A percentile compares a stretch with the other conserved stretches of the same genome.
These are phyloP conservation scores for Mycena rosella DNA, from an alignment of 768 basidiomycete genomes.

Conservation along the genomic window DNA sequence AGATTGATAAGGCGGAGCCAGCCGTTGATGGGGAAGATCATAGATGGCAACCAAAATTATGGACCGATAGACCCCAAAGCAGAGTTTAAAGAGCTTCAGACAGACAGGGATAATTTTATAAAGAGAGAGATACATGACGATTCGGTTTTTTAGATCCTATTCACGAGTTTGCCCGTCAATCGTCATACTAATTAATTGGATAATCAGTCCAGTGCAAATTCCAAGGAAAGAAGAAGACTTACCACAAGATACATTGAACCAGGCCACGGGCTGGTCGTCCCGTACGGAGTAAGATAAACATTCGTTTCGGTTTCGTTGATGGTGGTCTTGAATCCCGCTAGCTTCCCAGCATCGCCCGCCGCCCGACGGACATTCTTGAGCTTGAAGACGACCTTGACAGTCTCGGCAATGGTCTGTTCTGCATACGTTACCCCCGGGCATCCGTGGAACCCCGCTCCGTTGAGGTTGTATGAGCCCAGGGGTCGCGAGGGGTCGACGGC, in stretches of 20 bases:
- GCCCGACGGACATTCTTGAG: slow-evolving; percentile 61
- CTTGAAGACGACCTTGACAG: slow-evolving; percentile 60
- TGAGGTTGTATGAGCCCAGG: slow-evolving; percentile 36
- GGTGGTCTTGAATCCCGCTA: slow-evolving; percentile 47
- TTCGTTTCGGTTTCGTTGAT: slow-evolving; percentile 52
- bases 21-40: too few species aligned
- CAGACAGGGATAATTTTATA: too few species aligned
- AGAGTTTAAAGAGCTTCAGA: too few species aligned
- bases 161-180: background rate
- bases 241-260: slow-evolving; percentile 52
- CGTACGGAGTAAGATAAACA: slow-evolving; percentile 49
- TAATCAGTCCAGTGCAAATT: background rate
- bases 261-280: slow-evolving; percentile 52
- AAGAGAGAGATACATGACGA: too few species aligned
- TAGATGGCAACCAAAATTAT: too few species aligned
- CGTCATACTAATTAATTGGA: background rate
- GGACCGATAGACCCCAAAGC: too few species aligned
- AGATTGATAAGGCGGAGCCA: too few species aligned
- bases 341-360: slow-evolving; percentile 55
- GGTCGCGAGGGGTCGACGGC: slow-evolving; percentile 31
- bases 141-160: too few species aligned
- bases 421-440: slow-evolving; percentile 54
- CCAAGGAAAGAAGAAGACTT: slow-evolving; percentile 13
- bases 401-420: slow-evolving; percentile 56
- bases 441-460: slow-evolving; percentile 56